phyloP scores from a whole-genome alignment of 441 rosid species.

The Populus hybrid region DNA sequence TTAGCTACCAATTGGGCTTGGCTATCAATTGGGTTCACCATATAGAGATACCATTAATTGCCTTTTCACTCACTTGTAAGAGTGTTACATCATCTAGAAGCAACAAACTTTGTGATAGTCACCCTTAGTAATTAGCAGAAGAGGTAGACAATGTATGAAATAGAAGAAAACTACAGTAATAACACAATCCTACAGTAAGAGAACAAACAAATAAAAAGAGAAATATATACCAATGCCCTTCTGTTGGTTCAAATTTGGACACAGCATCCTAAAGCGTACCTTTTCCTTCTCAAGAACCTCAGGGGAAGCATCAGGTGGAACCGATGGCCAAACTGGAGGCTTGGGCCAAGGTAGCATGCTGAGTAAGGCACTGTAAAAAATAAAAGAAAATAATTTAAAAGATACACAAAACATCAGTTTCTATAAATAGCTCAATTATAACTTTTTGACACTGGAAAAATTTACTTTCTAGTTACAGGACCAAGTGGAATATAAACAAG shows the following conservation, averaged over 20 bases:
- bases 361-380: slow-evolving; percentile 81
- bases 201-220: background rate
- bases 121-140: background rate
- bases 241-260: slow-evolving; percentile 14
- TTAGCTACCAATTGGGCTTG: background rate
- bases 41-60: background rate
- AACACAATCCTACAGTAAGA: background rate
- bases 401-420: slow-evolving; percentile 8
- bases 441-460: background rate
- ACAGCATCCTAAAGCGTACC: slow-evolving; percentile 47
- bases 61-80: background rate
- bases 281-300: slow-evolving; percentile 94
- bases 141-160: background rate
- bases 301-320: slow-evolving; percentile 79
- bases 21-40: background rate
- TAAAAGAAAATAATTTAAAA: slow-evolving; percentile 17
- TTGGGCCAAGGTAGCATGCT: slow-evolving; percentile 99
- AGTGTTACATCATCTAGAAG: background rate
- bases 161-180: slow-evolving; percentile 9
- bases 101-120: background rate
- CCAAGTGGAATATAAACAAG: slow-evolving; percentile 17
- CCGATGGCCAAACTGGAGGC: slow-evolving; percentile 94
- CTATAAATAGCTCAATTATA: background rate
- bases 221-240: background rate
- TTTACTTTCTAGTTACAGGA: slow-evolving; percentile 9